Conservation (phyloP, 331 rosid genomes). For the Erythrophleum ivorense region DNA sequence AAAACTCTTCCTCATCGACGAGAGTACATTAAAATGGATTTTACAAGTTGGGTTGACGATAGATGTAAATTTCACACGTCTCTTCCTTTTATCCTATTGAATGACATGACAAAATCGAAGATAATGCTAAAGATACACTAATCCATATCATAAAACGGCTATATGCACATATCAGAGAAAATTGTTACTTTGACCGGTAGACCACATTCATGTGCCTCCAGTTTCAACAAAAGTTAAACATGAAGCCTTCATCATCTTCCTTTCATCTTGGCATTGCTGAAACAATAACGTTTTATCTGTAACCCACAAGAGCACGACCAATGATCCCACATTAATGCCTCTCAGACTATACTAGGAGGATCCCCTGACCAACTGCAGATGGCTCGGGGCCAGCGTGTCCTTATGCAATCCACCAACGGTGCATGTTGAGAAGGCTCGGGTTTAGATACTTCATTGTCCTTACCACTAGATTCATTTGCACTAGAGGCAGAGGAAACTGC, state of each 20-base stretch:
- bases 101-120: slow-evolving; percentile 54
- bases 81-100: slow-evolving; percentile 39
- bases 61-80: slow-evolving; percentile 37
- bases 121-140: slow-evolving; percentile 46
- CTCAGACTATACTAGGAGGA: slow-evolving; percentile 90
- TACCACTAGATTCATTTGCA: slow-evolving; percentile 60
- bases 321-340: slow-evolving; percentile 1
- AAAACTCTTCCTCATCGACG: slow-evolving; percentile 39
- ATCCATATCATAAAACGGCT: slow-evolving; percentile 41
- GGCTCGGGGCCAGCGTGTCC: slow-evolving; percentile 94
- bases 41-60: slow-evolving; percentile 46
- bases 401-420: slow-evolving; percentile 92
- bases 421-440: slow-evolving; percentile 90
- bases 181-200: slow-evolving; percentile 17
- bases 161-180: slow-evolving; percentile 45
- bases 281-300: slow-evolving; percentile 28
- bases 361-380: slow-evolving; percentile 89
- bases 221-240: slow-evolving; percentile 36
- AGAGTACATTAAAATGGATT: slow-evolving; percentile 45
- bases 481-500: slow-evolving; percentile 62
- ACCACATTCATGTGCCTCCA: slow-evolving; percentile 37
- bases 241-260: slow-evolving; percentile 31
- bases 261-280: slow-evolving; percentile 31
- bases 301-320: slow-evolving; percentile 34
- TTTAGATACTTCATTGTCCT: slow-evolving; percentile 67